Evolutionary conservation across 129 eudicot genomes (phyloP).

Genomic region (Kitagawia praeruptora): DNA sequence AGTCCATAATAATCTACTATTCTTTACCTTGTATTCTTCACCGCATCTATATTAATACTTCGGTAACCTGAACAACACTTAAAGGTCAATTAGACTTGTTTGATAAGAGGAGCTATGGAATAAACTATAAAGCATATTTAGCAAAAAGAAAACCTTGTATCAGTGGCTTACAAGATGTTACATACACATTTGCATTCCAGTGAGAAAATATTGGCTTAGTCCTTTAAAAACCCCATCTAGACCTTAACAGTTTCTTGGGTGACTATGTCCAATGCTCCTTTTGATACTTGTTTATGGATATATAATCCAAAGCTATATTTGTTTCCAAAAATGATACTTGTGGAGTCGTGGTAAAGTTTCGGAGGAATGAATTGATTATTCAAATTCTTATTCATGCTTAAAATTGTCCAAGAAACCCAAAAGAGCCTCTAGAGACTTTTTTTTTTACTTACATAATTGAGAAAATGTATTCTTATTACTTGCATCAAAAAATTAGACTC

Average conservation of each 20-base stretch:
- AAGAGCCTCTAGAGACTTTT: too few species aligned
- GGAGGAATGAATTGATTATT: too few species aligned
- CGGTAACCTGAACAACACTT: background rate
- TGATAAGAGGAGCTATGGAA: background rate
- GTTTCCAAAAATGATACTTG: too few species aligned
- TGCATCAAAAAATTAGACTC: too few species aligned
- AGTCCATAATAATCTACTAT: background rate
- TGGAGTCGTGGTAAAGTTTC: too few species aligned
- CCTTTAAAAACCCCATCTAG: background rate
- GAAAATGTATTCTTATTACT: too few species aligned
- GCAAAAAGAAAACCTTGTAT: background rate
- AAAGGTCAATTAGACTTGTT: background rate
- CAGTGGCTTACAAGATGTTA: background rate
- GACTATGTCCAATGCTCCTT: background rate
- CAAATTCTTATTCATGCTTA: too few species aligned
- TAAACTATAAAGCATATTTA: too few species aligned
- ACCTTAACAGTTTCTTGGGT: background rate
- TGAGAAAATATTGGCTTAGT: background rate
- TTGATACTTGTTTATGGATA: too few species aligned
- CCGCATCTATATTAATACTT: background rate
- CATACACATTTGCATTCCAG: background rate
- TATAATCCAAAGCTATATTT: too few species aligned
- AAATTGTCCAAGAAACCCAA: too few species aligned
- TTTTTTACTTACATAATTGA: too few species aligned
- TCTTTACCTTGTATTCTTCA: background rate